Evolutionary conservation across 129 eudicot genomes (phyloP).

Genomic region (Centella asiatica): DNA sequence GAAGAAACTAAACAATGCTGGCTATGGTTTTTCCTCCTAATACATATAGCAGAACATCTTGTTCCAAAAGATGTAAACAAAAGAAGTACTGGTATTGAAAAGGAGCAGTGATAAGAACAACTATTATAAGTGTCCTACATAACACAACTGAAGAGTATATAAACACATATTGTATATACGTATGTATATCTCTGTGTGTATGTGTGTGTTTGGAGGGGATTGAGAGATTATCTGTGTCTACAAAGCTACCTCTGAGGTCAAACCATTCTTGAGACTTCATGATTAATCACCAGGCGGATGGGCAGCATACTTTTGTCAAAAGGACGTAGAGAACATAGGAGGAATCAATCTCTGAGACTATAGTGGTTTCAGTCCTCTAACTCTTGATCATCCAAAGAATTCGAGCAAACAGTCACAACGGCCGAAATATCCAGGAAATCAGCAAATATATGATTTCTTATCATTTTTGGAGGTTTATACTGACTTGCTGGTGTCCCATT

Average conservation of each 20-base stretch:
- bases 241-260: background rate
- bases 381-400: background rate
- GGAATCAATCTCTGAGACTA: background rate
- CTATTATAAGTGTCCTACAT: background rate
- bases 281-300: too few relatives aligned
- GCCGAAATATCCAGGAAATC: conserved; percentile 18
- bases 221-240: too few relatives aligned
- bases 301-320: background rate
- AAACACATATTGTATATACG: too few relatives aligned
- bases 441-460: conserved; percentile 13
- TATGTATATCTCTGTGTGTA: too few relatives aligned
- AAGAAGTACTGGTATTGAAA: too few relatives aligned
- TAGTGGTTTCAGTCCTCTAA: background rate
- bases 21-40: too few relatives aligned
- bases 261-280: background rate
- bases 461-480: conserved; percentile 32
- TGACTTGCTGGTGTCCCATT: conserved; percentile 34
- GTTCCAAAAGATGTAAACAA: background rate
- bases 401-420: conserved; percentile 6
- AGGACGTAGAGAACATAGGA: background rate
- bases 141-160: too few relatives aligned
- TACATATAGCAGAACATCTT: background rate
- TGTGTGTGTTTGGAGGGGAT: too few relatives aligned
- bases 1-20: too few relatives aligned
- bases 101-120: background rate